Percentiles rank a stretch among this genome's conserved stretches.
Evolutionary conservation across 2,329 filamentous ascomycete genomes (phyloP).

Genomic region (Pseudonectria foliicola): DNA sequence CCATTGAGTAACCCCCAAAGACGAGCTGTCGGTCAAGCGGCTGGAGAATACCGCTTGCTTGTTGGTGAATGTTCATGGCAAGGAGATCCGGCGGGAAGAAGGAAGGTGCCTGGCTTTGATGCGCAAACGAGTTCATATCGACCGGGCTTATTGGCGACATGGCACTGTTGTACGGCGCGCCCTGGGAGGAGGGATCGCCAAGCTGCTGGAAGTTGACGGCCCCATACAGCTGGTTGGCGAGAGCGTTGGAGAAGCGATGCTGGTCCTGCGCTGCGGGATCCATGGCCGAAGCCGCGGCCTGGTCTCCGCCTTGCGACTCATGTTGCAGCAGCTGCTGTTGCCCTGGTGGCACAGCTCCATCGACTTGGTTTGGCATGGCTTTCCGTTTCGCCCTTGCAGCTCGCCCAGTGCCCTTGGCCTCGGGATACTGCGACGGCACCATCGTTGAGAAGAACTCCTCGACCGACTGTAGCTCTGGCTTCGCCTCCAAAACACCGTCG

Average conservation of each 20-base stretch:
- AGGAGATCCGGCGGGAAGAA: slow-evolving; percentile 49
- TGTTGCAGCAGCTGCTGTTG: slow-evolving; percentile 10
- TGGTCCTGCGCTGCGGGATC: slow-evolving; percentile 17
- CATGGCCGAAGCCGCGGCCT: slow-evolving; percentile 3
- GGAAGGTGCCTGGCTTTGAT: slow-evolving; percentile 29
- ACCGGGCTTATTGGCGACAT: slow-evolving; percentile 48
- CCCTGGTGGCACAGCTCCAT: slow-evolving; percentile 6
- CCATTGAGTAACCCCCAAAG: slow-evolving; percentile 62
- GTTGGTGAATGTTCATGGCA: slow-evolving; percentile 43
- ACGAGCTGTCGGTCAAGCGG: slow-evolving; percentile 71
- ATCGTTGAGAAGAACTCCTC: slow-evolving; percentile 88
- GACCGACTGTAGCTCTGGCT: slow-evolving; percentile 83
- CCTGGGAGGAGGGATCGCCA: slow-evolving; percentile 35
- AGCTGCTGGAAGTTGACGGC: slow-evolving; percentile 33
- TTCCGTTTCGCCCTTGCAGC: slow-evolving; percentile 28
- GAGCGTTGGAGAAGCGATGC: slow-evolving; percentile 35
- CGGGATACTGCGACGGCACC: slow-evolving; percentile 53
- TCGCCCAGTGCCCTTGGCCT: slow-evolving; percentile 26
- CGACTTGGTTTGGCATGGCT: slow-evolving; percentile 25
- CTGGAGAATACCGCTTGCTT: slow-evolving; percentile 48
- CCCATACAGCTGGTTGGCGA: slow-evolving; percentile 35
- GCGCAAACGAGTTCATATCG: slow-evolving; percentile 32
- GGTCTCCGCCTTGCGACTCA: slow-evolving; percentile 1
- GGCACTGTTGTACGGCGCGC: slow-evolving; percentile 36
- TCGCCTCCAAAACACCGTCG: slow-evolving; percentile 85